These are phyloP conservation scores for Pleurotus salmoneostramineus DNA, from an alignment of 768 basidiomycete genomes.

Conservation along the genomic window DNA sequence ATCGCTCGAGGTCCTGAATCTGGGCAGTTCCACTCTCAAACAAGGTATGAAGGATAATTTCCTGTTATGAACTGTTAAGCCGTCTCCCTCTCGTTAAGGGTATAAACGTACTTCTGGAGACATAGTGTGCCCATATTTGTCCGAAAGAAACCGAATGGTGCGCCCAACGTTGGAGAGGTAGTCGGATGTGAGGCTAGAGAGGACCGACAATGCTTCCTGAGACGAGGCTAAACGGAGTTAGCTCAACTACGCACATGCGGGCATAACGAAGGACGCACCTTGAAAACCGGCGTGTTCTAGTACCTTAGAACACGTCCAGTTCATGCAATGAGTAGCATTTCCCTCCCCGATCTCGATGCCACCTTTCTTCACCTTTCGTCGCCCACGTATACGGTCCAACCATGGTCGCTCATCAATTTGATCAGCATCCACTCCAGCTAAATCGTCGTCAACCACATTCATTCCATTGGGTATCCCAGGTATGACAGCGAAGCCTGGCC, in stretches of 20 bases:
- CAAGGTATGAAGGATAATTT: constrained; percentile 89
- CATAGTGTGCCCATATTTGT: constrained; percentile 80
- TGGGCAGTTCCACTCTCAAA: constrained; percentile 85
- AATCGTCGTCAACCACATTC: constrained; percentile 17
- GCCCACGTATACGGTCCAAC: constrained; percentile 28
- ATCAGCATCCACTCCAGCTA: constrained; percentile 23
- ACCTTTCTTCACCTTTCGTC: constrained; percentile 17
- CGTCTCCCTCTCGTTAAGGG: constrained; percentile 5
- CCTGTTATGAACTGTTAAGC: constrained; percentile 41
- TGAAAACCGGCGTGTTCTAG: constrained; percentile 92
- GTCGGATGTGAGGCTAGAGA: constrained; percentile 73
- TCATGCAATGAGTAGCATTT: constrained; percentile 59
- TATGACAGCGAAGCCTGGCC: constrained; percentile 27
- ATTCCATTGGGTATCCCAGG: constrained; percentile 13
- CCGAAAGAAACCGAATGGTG: constrained; percentile 76
- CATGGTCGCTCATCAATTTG: constrained; percentile 63
- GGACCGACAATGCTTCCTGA: constrained; percentile 70
- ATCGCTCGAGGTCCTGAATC: constrained; percentile 77
- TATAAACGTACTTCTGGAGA: constrained; percentile 66
- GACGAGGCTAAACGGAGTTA: constrained; percentile 53
- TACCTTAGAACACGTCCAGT: constrained; percentile 73
- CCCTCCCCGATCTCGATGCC: constrained; percentile 57
- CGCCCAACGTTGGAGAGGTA: constrained; percentile 84
- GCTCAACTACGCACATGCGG: not conserved
- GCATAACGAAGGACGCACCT: constrained; percentile 43